These are phyloP conservation scores for Aegilops bicornis DNA, from an alignment of 176 grass and related monocot genomes.

Conservation along the genomic window DNA sequence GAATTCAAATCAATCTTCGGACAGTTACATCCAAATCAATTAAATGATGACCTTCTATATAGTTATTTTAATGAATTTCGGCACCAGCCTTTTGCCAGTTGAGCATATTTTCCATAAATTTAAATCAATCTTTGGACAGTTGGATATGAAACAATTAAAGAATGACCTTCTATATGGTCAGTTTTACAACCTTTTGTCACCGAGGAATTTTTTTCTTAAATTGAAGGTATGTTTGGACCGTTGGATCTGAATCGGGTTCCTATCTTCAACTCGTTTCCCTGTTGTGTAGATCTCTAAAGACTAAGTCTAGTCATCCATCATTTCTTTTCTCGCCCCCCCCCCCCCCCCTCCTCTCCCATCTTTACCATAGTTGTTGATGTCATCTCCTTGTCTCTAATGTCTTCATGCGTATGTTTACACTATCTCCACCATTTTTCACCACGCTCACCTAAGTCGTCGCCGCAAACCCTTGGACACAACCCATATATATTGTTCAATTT, in stretches of 20 bases:
- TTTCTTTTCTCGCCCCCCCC: background rate
- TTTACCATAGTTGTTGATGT: background rate
- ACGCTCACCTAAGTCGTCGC: background rate
- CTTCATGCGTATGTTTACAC: background rate
- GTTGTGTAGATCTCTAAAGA: background rate
- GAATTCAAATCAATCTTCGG: too few species aligned
- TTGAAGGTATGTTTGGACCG: background rate
- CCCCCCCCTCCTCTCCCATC: too few species aligned
- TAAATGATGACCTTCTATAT: too few species aligned
- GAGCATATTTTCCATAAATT: too few species aligned
- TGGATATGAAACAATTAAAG: too few species aligned
- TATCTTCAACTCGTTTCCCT: background rate
- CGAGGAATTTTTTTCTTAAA: fast-evolving
- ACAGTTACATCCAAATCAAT: too few species aligned
- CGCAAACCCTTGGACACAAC: background rate
- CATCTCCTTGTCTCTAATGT: background rate
- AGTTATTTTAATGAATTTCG: too few species aligned
- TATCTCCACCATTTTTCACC: background rate
- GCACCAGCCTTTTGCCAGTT: too few species aligned
- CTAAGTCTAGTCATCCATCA: background rate
- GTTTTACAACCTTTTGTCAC: background rate
- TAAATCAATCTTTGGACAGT: too few species aligned
- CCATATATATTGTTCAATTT: background rate
- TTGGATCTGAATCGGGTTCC: background rate
- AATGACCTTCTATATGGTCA: too few species aligned